phyloP scores from a whole-genome alignment of 2,329 filamentous ascomycete genomes.

The Paecilomyces fulvus region DNA sequence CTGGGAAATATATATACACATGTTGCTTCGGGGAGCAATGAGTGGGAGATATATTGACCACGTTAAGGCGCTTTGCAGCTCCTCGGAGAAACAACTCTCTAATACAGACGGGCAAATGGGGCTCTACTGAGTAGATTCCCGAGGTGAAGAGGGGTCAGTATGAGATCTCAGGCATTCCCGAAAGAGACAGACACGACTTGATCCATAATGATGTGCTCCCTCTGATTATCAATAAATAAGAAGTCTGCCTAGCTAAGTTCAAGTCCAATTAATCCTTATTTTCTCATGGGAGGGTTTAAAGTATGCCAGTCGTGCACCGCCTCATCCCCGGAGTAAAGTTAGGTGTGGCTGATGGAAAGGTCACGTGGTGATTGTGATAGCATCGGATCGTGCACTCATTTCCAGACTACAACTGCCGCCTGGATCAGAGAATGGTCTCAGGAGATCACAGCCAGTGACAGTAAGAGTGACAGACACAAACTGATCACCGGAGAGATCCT shows the following conservation, averaged over 20 bases:
- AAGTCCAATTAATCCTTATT: background rate
- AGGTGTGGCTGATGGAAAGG: background rate
- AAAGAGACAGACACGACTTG: background rate
- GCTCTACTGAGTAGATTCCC: background rate
- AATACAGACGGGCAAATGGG: background rate
- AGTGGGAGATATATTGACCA: background rate
- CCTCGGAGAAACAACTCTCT: background rate
- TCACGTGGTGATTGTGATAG: background rate
- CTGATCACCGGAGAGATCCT: background rate
- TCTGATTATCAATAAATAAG: background rate
- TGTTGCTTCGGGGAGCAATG: background rate
- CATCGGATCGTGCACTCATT: background rate
- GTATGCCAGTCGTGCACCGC: background rate
- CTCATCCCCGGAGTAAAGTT: background rate
- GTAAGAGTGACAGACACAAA: background rate
- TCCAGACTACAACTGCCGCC: background rate
- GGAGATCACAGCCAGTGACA: background rate
- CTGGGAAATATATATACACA: background rate
- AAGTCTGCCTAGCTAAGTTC: background rate
- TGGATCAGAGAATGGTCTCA: background rate
- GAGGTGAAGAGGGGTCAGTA: background rate
- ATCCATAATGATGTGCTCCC: background rate
- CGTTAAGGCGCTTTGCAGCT: background rate
- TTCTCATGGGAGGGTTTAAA: background rate
- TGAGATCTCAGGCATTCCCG: background rate